Conservation (phyloP, 148 eudicot genomes). For the Silene latifolia region DNA sequence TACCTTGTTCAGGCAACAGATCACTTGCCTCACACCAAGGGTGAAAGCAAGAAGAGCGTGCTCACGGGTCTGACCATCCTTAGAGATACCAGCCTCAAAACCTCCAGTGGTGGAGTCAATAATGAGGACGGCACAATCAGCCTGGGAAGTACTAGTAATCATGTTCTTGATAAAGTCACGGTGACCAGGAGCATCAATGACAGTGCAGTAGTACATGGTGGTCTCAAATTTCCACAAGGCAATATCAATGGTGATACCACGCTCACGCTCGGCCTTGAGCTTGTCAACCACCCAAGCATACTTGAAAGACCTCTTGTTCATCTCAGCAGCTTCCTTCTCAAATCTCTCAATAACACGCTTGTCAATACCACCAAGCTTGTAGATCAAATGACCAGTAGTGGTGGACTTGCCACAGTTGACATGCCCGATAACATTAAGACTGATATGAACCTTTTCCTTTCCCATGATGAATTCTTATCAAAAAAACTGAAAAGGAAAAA, state of each 20-base stretch:
- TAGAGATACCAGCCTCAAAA: constrained; percentile 59
- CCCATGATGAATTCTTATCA: no score
- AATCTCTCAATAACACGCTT: constrained; percentile 62
- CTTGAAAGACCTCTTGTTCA: constrained; percentile 68
- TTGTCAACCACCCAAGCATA: constrained; percentile 64
- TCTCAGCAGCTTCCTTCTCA: constrained; percentile 66
- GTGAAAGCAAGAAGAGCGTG: constrained; percentile 59
- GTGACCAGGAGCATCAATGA: constrained; percentile 57
- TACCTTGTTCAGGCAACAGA: constrained; percentile 56
- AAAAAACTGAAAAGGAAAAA: no score
- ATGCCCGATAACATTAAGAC: constrained; percentile 51
- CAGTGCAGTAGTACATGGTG: constrained; percentile 55
- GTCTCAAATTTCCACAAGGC: constrained; percentile 60
- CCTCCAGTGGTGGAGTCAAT: constrained; percentile 60
- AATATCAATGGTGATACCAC: constrained; percentile 57
- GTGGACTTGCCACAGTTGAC: constrained; percentile 60
- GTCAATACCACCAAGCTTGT: constrained; percentile 68
- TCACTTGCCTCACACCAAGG: constrained; percentile 56
- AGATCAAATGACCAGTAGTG: constrained; percentile 55
- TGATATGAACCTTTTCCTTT: constrained; percentile 34
- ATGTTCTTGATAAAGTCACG: constrained; percentile 57
- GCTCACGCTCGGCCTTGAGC: constrained; percentile 57
- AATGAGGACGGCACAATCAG: constrained; percentile 55
- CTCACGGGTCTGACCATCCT: constrained; percentile 65
- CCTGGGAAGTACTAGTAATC: constrained; percentile 60